phyloP scores from a whole-genome alignment of 2,329 filamentous ascomycete genomes.

The Aspergillus oerlinghausenensis region DNA sequence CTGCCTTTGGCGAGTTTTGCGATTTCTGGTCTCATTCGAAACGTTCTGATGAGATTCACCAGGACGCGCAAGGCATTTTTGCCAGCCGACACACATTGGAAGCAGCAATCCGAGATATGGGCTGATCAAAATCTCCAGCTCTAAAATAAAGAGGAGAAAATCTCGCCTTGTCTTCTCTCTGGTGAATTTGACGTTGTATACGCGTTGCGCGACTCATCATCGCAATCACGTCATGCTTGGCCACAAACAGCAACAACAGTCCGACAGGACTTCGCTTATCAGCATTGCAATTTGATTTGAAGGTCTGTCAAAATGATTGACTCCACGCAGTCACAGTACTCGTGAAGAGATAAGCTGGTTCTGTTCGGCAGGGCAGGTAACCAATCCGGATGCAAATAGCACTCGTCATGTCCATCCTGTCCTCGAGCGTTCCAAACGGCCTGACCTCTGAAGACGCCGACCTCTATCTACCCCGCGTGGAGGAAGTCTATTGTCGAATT shows the following conservation, averaged over 20 bases:
- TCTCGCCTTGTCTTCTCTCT: neutral
- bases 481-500: neutral
- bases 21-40: neutral
- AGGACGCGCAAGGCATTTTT: neutral
- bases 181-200: neutral
- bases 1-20: no score
- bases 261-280: neutral
- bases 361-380: neutral
- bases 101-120: neutral
- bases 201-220: conserved; percentile 10
- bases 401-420: neutral
- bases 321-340: neutral
- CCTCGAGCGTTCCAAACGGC: neutral
- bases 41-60: neutral
- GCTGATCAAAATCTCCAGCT: neutral
- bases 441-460: neutral
- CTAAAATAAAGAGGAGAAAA: neutral
- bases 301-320: neutral
- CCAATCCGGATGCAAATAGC: neutral
- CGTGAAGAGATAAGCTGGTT: neutral
- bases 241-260: neutral
- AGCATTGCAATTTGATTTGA: neutral
- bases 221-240: conserved; percentile 25
- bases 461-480: conserved; percentile 4
- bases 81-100: neutral